Conservation (phyloP, 306 rosid species). For the Senna siamea region DNA sequence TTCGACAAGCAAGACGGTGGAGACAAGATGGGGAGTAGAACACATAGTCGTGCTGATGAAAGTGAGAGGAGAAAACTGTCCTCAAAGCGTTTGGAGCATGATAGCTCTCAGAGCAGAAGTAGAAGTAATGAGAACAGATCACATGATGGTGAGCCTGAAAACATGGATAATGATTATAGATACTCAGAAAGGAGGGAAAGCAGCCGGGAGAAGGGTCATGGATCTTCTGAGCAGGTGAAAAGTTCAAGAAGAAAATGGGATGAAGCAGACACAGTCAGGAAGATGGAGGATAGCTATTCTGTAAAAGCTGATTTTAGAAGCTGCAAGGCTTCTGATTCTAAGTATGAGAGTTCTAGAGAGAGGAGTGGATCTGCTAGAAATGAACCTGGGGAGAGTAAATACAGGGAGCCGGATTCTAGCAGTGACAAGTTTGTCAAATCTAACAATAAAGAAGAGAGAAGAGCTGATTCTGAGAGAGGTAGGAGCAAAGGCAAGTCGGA, state of each 20-base stretch:
- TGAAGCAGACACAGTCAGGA: conserved; percentile 65
- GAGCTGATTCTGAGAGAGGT: conserved; percentile 70
- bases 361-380: conserved; percentile 62
- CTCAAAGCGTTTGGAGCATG: conserved; percentile 55
- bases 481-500: conserved; percentile 74
- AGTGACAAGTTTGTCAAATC: conserved; percentile 61
- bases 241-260: conserved; percentile 96
- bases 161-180: conserved; percentile 62
- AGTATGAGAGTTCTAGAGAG: conserved; percentile 68
- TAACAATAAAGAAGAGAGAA: conserved; percentile 68
- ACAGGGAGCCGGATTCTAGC: conserved; percentile 54
- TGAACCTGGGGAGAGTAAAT: conserved; percentile 72
- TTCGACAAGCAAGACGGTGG: conserved; percentile 72
- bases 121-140: conserved; percentile 61
- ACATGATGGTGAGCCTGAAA: conserved; percentile 55
- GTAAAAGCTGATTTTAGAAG: conserved; percentile 68
- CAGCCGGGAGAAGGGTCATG: conserved; percentile 74
- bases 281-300: conserved; percentile 50
- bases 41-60: conserved; percentile 50
- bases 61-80: conserved; percentile 59
- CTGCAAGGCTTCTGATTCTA: conserved; percentile 61
- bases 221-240: conserved; percentile 66
- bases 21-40: conserved; percentile 57
- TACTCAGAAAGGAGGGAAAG: conserved; percentile 67
- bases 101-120: conserved; percentile 57